Percentiles rank a stretch among this genome's conserved stretches.
phyloP scores from a whole-genome alignment of 257 asterid genomes.

The Solanum raphanifolium region DNA sequence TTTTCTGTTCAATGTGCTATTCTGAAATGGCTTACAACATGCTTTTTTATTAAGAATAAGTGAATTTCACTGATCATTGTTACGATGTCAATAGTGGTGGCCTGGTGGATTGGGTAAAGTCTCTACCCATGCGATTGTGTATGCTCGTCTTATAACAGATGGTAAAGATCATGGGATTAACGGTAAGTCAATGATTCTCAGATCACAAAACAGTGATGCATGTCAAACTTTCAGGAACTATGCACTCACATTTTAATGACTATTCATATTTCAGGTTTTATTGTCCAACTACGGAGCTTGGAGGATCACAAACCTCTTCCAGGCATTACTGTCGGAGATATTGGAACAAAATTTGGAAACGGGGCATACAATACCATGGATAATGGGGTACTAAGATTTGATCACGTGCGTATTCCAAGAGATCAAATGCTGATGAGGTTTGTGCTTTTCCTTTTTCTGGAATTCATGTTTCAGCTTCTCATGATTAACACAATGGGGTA shows the following conservation, averaged over 20 bases:
- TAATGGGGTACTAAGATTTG: constrained; percentile 84
- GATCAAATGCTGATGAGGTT: constrained; percentile 94
- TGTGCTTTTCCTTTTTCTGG: not conserved
- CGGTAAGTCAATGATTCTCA: constrained; percentile 32
- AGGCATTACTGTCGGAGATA: constrained; percentile 86
- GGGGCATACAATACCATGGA: constrained; percentile 98
- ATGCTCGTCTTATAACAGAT: constrained; percentile 75
- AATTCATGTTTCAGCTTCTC: not conserved
- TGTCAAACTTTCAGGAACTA: not conserved
- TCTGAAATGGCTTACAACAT: not conserved
- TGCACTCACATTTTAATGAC: not conserved
- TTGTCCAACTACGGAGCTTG: constrained; percentile 82
- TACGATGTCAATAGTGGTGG: constrained; percentile 67
- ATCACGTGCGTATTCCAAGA: constrained; percentile 89
- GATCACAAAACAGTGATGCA: not conserved
- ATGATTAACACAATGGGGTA: not conserved
- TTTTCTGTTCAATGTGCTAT: not conserved
- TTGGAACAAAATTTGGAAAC: constrained; percentile 95
- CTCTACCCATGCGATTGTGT: constrained; percentile 86
- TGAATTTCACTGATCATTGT: constrained; percentile 1
- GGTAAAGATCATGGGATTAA: constrained; percentile 84
- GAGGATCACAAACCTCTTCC: constrained; percentile 88
- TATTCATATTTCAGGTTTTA: constrained; percentile 44
- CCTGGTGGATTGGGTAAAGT: constrained; percentile 99
- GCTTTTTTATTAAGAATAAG: not conserved